phyloP scores from a whole-genome alignment of 352 stramenopile species.

The Pythium brachiatum region DNA sequence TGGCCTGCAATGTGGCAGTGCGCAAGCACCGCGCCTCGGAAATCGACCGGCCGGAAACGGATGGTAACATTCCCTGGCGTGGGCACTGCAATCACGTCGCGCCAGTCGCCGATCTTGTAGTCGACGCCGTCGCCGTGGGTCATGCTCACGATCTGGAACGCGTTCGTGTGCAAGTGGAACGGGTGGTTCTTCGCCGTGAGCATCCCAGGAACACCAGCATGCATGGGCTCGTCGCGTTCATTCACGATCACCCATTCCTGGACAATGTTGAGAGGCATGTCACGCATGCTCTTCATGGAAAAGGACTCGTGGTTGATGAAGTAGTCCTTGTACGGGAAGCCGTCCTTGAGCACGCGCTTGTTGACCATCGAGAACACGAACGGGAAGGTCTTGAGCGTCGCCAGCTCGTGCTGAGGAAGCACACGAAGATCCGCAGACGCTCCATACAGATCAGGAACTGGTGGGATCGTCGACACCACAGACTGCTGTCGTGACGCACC shows the following conservation, averaged over 20 bases:
- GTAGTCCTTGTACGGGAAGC: slow-evolving; percentile 71
- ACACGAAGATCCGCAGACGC: slow-evolving; percentile 32
- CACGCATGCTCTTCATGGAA: slow-evolving; percentile 39
- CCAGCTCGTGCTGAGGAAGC: slow-evolving; percentile 30
- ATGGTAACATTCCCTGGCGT: slow-evolving; percentile 80
- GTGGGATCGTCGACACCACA: slow-evolving; percentile 32
- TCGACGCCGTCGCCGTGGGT: slow-evolving; percentile 64
- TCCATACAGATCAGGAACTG: slow-evolving; percentile 39
- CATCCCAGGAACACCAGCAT: slow-evolving; percentile 18
- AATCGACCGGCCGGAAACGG: slow-evolving; percentile 70
- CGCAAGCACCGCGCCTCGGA: slow-evolving; percentile 51
- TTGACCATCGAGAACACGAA: slow-evolving; percentile 62
- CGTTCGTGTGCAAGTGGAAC: slow-evolving; percentile 85
- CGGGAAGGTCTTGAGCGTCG: slow-evolving; percentile 35
- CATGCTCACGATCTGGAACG: slow-evolving; percentile 78
- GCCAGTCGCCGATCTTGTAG: slow-evolving; percentile 77
- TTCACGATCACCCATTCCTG: slow-evolving; percentile 81
- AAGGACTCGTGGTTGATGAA: slow-evolving; percentile 70
- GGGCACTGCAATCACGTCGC: slow-evolving; percentile 75
- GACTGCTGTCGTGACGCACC: slow-evolving; percentile 32
- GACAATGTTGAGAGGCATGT: slow-evolving; percentile 52
- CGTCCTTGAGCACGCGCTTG: slow-evolving; percentile 40
- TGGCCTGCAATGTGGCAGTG: slow-evolving; percentile 84
- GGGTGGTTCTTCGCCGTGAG: slow-evolving; percentile 68
- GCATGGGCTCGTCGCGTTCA: slow-evolving; percentile 32